Base-by-base conservation (phyloP, 163 green algal genomes). In the Prototheca wickerhamii region DNA sequence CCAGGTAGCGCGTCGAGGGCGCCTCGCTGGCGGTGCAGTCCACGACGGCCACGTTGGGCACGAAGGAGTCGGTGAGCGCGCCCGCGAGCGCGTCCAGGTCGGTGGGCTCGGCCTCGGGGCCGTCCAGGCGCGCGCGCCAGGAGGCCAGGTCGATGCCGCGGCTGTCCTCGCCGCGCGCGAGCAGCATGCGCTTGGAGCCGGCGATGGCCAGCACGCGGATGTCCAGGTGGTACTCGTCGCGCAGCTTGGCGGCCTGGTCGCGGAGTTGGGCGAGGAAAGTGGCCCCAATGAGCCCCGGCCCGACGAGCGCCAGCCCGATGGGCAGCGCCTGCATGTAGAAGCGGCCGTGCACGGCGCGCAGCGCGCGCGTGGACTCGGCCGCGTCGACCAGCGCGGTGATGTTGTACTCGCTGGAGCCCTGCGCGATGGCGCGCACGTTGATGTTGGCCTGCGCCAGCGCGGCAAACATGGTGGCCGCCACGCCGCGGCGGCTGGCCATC, bases 331-430 rank as follows among this genome's bases (percentile, higher is more conserved):
- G 86, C 40, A 95, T 70, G 83, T 97, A 99, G 84, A 98, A 98
- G 42, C 90, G 81, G 25, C 75, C 81, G 72, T 98, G 93, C 64
- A 97, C 93, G 0, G 90, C 88, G 2, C 86, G 73, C 68, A 98
- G 78, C 10, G 86, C 88, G 8, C 82, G 75, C 37, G 84, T 42
- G 6, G 69, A 60, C 64, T 94, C 82, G 2, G 69, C 69, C 76
- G 90, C 82, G 54, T 93, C 76, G 28, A 97, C 82, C 31, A 97
- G 73, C 40, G 95, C 81, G 17, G 93, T 98, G 79, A 99, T 96
- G 83, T 98, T 98, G 89, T 97, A 97, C 82, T 98, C 93, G 2
- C 74, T 90, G 60, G 72, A 89, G 51, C 92, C 93, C 82, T 96
- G 88, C 5, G 81, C 73, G 58, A 79, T 77, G 21, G 72, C 66